Evolutionary conservation across 768 basidiomycete genomes (phyloP), one percentile per base, ranked within the genome.

Genomic region (Termitomyces sp.): DNA sequence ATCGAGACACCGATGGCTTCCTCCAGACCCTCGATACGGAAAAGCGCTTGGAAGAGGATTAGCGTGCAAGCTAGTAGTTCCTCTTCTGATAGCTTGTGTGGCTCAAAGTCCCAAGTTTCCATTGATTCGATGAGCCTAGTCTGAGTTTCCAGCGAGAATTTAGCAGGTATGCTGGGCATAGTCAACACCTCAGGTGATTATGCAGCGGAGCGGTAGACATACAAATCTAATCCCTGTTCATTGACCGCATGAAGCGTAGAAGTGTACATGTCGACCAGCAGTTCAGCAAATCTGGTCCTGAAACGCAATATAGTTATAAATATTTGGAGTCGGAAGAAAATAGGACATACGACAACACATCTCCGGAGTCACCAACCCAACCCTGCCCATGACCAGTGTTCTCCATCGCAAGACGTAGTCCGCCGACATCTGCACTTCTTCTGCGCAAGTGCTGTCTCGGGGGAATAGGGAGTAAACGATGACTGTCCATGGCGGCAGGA

Each of bases 21-120:
- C 57, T 76, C 71, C 79, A 91, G 81, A 44, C 89, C 87, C 59
- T 94, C 85, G 58, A 91, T 87, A 51, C 85, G 82, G 63, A 90
- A 86, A 19, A 95, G 72, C 21, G 81, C 82, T 70, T 98, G 93
- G 63, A 99, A 99, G 28, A 99, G 74, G 60, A 98, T 78, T 56
- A 89, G 78, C 0, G 91, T 86, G 64, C 91, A 94, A 21, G 85
- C 81, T 14, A 91, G 75, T 11, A 93, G 78, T 70, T 98, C 91
- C 53, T 90, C 88, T 53, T 91, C 85, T 21, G 85, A 80, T 38
- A 97, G 81, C 40, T 79, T 79, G 70, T 91, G 86, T 4, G 96
- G 94, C 66, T 97, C 89, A 67, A 98, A 99, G 61, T 88, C 75
- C 96, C 96, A 99, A 12, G 77, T 78, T 56, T 87, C 84, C 14